These are phyloP conservation scores for Penicillium malachiteum DNA, from an alignment of 495 filamentous ascomycete genomes.

Conservation along the genomic window DNA sequence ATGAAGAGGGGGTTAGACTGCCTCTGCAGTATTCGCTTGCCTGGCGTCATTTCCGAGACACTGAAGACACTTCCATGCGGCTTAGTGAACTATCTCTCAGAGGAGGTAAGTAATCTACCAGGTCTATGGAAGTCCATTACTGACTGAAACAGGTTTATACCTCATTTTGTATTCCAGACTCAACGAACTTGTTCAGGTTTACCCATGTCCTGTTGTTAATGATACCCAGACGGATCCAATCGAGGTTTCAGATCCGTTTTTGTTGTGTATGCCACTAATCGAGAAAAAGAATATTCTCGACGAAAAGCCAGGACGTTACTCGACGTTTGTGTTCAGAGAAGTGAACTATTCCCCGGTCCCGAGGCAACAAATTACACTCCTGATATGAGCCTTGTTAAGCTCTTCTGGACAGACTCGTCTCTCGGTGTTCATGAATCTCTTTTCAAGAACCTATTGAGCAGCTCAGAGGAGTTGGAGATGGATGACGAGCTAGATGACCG, in stretches of 20 bases:
- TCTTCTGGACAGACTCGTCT: constrained; percentile 35
- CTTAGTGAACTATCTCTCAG: constrained; percentile 31
- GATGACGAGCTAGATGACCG: constrained; percentile 1
- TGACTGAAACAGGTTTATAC: constrained; percentile 27
- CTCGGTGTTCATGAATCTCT: constrained; percentile 39
- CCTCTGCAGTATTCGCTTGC: constrained; percentile 29
- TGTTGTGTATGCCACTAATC: constrained; percentile 35
- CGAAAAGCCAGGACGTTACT: constrained; percentile 18
- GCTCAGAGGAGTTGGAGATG: constrained; percentile 1
- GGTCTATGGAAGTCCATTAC: not conserved
- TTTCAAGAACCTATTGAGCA: constrained; percentile 17
- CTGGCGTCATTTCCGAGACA: constrained; percentile 48
- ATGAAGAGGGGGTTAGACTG: constrained; percentile 8
- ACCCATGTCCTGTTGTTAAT: constrained; percentile 29
- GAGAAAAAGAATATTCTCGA: not conserved
- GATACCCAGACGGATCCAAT: constrained; percentile 15
- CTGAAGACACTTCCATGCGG: constrained; percentile 44
- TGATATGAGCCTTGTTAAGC: constrained; percentile 33
- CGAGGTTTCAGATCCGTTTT: constrained; percentile 40
- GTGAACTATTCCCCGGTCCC: constrained; percentile 23
- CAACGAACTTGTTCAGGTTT: constrained; percentile 34
- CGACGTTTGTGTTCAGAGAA: constrained; percentile 38
- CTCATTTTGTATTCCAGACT: constrained; percentile 47
- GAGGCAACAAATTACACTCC: constrained; percentile 18
- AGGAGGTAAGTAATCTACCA: constrained; percentile 25